Evolutionary conservation across 257 asterid species (phyloP).

Genomic region (Ajuga chamaepitys): DNA sequence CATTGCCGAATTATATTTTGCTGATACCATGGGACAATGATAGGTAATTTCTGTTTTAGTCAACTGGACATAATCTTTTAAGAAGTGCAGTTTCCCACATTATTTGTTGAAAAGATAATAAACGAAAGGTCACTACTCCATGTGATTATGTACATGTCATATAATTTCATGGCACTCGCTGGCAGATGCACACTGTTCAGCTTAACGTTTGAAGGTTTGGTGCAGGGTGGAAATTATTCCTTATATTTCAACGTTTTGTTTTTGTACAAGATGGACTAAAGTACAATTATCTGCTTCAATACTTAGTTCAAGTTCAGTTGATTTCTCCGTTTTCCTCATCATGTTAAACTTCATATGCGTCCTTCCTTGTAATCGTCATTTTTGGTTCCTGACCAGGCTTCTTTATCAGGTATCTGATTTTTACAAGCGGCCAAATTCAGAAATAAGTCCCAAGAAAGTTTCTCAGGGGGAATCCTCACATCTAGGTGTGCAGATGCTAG

Average conservation of each 20-base stretch:
- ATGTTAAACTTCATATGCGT: conserved; percentile 7
- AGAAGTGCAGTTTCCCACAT: neutral
- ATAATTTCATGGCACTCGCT: neutral
- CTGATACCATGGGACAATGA: neutral
- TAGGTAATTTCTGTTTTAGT: neutral
- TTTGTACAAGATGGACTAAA: neutral
- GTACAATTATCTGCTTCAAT: neutral
- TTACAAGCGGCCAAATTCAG: conserved; percentile 72
- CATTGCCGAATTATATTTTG: neutral
- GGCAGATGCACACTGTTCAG: neutral
- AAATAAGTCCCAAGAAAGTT: conserved; percentile 68
- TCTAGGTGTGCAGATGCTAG: conserved; percentile 76
- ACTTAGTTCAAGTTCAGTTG: neutral
- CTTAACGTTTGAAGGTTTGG: neutral
- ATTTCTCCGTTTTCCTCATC: conserved; percentile 11
- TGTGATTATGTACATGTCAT: neutral
- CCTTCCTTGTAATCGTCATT: neutral
- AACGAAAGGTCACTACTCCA: neutral
- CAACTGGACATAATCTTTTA: neutral
- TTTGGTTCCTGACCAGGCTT: conserved; percentile 24
- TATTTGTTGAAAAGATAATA: neutral
- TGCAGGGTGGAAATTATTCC: neutral
- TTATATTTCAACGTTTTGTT: neutral
- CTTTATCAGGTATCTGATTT: conserved; percentile 75
- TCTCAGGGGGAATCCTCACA: conserved; percentile 58